phyloP scores from a whole-genome alignment of 2,329 filamentous ascomycete species.

The Penicillium italicum region DNA sequence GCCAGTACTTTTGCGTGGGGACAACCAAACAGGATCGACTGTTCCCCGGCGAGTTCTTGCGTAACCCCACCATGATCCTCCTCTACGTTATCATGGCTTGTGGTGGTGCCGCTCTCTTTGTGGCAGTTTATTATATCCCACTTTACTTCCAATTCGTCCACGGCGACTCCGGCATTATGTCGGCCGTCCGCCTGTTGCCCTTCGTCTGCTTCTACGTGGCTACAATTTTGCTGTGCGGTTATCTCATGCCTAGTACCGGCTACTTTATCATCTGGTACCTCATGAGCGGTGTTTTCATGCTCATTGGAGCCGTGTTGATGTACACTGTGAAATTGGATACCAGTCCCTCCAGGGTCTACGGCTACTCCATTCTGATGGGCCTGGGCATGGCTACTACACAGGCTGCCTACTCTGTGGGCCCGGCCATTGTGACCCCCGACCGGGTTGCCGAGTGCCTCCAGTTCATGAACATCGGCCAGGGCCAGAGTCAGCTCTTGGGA shows the following conservation, averaged over 20 bases:
- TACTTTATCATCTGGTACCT: neutral
- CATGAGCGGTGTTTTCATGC: neutral
- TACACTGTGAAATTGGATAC: neutral
- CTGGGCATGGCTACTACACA: neutral
- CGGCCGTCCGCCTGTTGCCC: neutral
- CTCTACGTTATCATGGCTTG: neutral
- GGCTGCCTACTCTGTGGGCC: neutral
- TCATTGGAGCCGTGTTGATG: neutral
- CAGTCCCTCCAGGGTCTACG: neutral
- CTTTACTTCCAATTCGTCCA: neutral
- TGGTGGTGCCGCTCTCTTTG: neutral
- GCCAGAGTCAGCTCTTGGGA: constrained; percentile 7
- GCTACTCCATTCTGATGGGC: neutral
- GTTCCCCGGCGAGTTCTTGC: neutral
- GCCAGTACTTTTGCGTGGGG: neutral
- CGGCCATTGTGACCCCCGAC: neutral
- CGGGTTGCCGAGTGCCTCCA: neutral
- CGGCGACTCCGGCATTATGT: neutral
- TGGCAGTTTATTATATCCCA: neutral
- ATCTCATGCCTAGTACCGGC: neutral
- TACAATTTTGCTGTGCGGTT: neutral
- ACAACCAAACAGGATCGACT: neutral
- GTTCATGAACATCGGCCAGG: constrained; percentile 11
- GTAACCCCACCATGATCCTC: neutral
- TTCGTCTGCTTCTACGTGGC: neutral